These are phyloP conservation scores for Podosphaera fusca DNA, from an alignment of 2,329 filamentous ascomycete species.

Conservation along the genomic window DNA sequence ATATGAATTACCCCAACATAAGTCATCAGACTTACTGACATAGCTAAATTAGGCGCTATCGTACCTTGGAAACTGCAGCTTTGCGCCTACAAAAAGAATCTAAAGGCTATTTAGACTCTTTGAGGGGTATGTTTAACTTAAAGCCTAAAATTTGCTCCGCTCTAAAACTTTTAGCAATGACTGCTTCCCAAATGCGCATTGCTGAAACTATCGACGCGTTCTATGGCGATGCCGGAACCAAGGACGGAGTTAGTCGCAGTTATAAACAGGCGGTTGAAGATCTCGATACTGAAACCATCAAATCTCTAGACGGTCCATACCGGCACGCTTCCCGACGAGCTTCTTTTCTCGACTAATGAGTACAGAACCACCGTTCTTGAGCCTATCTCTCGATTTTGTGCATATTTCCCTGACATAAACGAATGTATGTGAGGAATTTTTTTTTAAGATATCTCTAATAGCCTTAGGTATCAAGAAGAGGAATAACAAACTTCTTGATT, in stretches of 20 bases:
- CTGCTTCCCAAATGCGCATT: slow-evolving; percentile 95
- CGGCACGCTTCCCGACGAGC: slow-evolving; percentile 24
- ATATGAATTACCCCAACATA: too few relatives aligned
- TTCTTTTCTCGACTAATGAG: slow-evolving; percentile 5
- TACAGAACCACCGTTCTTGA: slow-evolving; percentile 71
- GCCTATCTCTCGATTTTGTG: slow-evolving; percentile 86
- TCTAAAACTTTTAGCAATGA: slow-evolving; percentile 48
- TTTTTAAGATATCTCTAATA: slow-evolving; percentile 6
- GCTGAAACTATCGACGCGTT: slow-evolving; percentile 98
- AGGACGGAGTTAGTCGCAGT: slow-evolving; percentile 81
- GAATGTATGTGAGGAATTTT: slow-evolving; percentile 39
- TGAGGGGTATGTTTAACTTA: slow-evolving; percentile 39
- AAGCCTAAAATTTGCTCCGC: neutral
- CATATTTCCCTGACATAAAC: slow-evolving; percentile 97
- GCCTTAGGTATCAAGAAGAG: slow-evolving; percentile 79
- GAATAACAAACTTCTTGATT: slow-evolving; percentile 93
- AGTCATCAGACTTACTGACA: neutral
- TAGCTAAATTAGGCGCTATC: slow-evolving; percentile 46
- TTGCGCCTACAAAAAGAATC: slow-evolving; percentile 89
- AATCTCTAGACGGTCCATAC: slow-evolving; percentile 90
- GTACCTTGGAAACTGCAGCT: slow-evolving; percentile 89
- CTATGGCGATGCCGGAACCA: slow-evolving; percentile 86
- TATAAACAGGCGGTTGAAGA: slow-evolving; percentile 98
- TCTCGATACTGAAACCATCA: slow-evolving; percentile 93
- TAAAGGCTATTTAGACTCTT: slow-evolving; percentile 88